Conservation (phyloP, 495 filamentous ascomycete genomes). For the Wilcoxina mikolae region DNA sequence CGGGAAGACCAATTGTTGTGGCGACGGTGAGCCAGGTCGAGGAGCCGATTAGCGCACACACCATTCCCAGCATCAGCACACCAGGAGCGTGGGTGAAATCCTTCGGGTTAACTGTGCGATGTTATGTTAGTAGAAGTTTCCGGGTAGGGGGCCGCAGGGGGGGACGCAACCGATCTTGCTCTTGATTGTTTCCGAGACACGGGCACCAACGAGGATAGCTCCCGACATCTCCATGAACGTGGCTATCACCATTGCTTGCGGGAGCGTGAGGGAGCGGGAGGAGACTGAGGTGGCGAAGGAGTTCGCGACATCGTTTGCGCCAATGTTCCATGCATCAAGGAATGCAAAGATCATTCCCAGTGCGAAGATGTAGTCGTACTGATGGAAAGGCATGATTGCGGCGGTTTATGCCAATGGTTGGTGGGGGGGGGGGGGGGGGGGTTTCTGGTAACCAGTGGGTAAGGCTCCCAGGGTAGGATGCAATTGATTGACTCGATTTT, state of each 20-base stretch:
- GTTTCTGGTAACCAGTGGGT: too few species aligned
- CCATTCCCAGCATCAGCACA: too few species aligned
- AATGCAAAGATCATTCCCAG: slow-evolving; percentile 11
- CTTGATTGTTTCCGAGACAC: slow-evolving; percentile 52
- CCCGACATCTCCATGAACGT: slow-evolving; percentile 54
- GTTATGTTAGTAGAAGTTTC: too few species aligned
- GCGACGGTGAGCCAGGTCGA: slow-evolving; percentile 45
- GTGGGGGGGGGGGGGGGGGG: too few species aligned
- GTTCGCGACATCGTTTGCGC: slow-evolving; percentile 63
- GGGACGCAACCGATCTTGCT: slow-evolving; percentile 48
- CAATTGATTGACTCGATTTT: too few species aligned
- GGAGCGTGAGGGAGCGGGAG: slow-evolving; percentile 51
- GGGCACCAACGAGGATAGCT: slow-evolving; percentile 45
- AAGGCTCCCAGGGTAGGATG: too few species aligned
- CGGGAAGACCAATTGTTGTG: slow-evolving; percentile 41
- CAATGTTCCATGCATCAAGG: slow-evolving; percentile 31
- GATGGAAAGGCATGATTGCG: too few species aligned
- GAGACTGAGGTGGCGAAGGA: slow-evolving; percentile 57
- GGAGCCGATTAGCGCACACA: slow-evolving; percentile 45
- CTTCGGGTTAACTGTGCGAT: too few species aligned
- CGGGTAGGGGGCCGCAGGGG: too few species aligned
- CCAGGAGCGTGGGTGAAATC: too few species aligned
- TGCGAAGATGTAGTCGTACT: too few species aligned
- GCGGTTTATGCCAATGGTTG: too few species aligned
- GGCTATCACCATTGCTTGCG: slow-evolving; percentile 53